Evolutionary conservation across 2,329 filamentous ascomycete genomes (phyloP), one percentile per base, ranked within the genome.

Genomic region (Lasiodiplodia hormozganensis): DNA sequence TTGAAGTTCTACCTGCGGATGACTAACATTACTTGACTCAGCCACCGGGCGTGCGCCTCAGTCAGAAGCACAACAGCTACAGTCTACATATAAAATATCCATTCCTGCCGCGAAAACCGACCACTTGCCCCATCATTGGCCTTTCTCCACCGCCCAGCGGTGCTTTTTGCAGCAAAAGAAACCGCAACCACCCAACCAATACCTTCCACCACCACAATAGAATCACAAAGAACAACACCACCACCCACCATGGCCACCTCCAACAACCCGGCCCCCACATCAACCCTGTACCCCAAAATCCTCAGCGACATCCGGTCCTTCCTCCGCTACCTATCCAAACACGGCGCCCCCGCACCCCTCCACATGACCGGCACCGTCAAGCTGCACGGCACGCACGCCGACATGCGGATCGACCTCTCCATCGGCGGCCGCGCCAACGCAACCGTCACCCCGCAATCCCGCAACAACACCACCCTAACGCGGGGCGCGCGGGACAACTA

Each of bases 371-470:
- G 75, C 47, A 77, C 73, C 8, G 72, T 76, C 51, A 79, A 78
- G 38, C 71, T 78, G 18, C 77, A 78, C 67, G 76, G 77, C 31
- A 77, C 75, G 0, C 77, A 77, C 49, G 73, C 73, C 38, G 76
- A 77, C 53, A 76, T 78, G 5, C 70, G 77, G 4, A 53, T 78
- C 38, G 65, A 72, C 43, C 43, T 34, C 11, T 11, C 16, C 53
- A 0, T 18, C 53, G 31, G n/a, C n/a, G 28, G 11, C 53, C 25
- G n/a, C 52, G 28, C 23, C 18, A 38, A 56, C 53, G 28, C 53
- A 2, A 16, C 16, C 53, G 28, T 56, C 16, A 36, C 31, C 4
- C 18, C 31, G 18, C 31, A 34, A 8, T 34, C 31, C 6, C 31
- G 31, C 7, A 34, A 34, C 31, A 34, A 34, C 31, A 10, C 8